These are phyloP conservation scores for Ogataea allantospora DNA, from an alignment of 805 yeast genomes.

Conservation along the genomic window DNA sequence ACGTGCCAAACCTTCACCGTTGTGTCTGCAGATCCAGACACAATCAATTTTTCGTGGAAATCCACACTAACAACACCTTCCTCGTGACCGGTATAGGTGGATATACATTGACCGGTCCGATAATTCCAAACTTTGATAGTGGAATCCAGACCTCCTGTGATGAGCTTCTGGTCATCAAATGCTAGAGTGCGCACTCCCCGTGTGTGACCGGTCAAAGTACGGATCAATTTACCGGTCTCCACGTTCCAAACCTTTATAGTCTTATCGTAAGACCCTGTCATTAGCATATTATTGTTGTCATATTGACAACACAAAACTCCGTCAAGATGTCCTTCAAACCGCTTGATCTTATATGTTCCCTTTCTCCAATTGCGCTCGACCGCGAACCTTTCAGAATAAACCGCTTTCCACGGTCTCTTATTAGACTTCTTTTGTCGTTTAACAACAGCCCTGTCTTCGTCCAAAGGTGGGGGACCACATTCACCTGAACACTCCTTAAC, in stretches of 20 bases:
- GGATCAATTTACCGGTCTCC: conserved; percentile 68
- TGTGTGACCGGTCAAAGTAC: conserved; percentile 84
- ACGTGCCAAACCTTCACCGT: conserved; percentile 97
- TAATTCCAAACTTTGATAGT: conserved; percentile 96
- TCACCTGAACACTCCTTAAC: conserved; percentile 12
- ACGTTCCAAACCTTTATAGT: conserved; percentile 93
- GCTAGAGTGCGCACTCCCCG: conserved; percentile 82
- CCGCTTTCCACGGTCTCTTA: conserved; percentile 91
- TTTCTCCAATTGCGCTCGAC: conserved; percentile 95
- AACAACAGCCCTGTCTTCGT: conserved; percentile 15
- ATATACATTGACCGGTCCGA: conserved; percentile 88
- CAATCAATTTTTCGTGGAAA: conserved; percentile 74
- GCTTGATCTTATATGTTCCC: conserved; percentile 63
- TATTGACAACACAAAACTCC: conserved; percentile 88
- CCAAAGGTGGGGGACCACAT: conserved; percentile 28
- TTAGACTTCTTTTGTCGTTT: conserved; percentile 19
- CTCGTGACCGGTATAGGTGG: conserved; percentile 90
- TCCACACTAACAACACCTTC: conserved; percentile 85
- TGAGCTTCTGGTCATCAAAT: conserved; percentile 85
- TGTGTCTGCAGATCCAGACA: conserved; percentile 89
- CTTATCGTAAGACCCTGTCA: conserved; percentile 91
- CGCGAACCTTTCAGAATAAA: conserved; percentile 84
- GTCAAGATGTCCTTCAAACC: conserved; percentile 79
- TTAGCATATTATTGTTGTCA: conserved; percentile 67
- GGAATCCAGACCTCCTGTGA: conserved; percentile 88